Evolutionary conservation across 148 eudicot species (phyloP), one percentile per base, ranked within the genome.

Genomic region (Cornus controversa): DNA sequence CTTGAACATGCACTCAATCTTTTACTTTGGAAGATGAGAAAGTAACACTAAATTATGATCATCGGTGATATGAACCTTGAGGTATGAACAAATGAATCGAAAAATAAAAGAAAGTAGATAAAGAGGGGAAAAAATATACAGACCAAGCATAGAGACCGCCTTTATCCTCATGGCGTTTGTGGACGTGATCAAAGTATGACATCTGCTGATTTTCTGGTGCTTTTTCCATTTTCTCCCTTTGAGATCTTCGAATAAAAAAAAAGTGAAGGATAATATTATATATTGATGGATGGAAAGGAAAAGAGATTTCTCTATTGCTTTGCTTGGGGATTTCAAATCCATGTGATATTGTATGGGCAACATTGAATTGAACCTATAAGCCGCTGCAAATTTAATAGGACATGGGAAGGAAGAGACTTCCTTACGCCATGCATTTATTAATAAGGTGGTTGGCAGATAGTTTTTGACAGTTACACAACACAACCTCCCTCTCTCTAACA

Each of bases 141-240:
- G 10, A 81, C 80, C 76, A 76, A 36, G 80, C 80, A 76, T 71
- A 76, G 67, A 76, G 68, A 69, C 76, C 71, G 36, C 76, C 75
- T 54, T 76, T 76, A 8, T 76, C 76, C 23, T 81, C 76, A 0
- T 45, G 75, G 31, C 75, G 71, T 53, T 34, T 75, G 25, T 71
- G 65, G 24, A 70, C 53, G 26, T 70, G 79, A 75, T 76, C 79
- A 15, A 64, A 22, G 65, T 75, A 57, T 5, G 75, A 76, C 45
- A 70, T 81, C 34, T 13, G 28, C 10, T 62, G 79, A 37, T 69
- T 11, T 26, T 14, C 53, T 18, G 75, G 75, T 23, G 70, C 67
- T 11, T 74, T 26, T 54, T 68, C 27, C 78, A 60, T 80, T 60
- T 14, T 31, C 27, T 26, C 15, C 64, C 15, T 9, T n/a, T 58